Conservation (phyloP, 495 filamentous ascomycete genomes). For the Neurospora sublineolata region DNA sequence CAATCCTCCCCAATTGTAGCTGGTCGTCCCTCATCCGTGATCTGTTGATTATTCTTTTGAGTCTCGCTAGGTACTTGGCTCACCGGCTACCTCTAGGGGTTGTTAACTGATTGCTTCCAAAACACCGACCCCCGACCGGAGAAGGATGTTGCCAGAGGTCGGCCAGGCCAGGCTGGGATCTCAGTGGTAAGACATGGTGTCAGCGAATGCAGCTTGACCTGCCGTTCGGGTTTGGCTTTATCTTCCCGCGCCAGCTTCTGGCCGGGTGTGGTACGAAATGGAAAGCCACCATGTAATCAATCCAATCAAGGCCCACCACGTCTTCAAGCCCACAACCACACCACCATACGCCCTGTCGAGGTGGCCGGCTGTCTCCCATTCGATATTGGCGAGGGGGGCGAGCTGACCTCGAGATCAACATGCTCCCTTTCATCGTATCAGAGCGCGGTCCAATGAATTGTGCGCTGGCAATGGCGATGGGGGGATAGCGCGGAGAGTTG, state of each 20-base stretch:
- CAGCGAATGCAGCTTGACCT: slow-evolving; percentile 8
- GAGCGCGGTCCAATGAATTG: slow-evolving; percentile 6
- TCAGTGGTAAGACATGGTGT: slow-evolving; percentile 5
- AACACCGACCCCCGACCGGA: not conserved
- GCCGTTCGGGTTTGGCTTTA: slow-evolving; percentile 26
- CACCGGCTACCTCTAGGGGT: not conserved
- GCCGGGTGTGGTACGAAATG: slow-evolving; percentile 24
- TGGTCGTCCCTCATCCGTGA: not conserved
- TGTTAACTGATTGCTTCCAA: not conserved
- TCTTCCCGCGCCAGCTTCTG: slow-evolving; percentile 23
- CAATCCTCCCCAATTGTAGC: not conserved
- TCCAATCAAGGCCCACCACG: slow-evolving; percentile 30
- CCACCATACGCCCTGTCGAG: slow-evolving; percentile 10
- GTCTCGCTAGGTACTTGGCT: not conserved
- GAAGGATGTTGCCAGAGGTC: not conserved
- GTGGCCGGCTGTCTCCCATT: slow-evolving; percentile 16
- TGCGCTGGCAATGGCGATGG: not conserved
- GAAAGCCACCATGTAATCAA: slow-evolving; percentile 10
- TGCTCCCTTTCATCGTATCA: not conserved
- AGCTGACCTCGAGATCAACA: slow-evolving; percentile 15
- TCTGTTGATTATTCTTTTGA: not conserved
- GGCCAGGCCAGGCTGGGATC: slow-evolving; percentile 6
- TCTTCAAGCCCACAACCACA: slow-evolving; percentile 28
- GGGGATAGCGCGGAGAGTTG: not conserved
- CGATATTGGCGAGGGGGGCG: slow-evolving; percentile 7